Conservation (phyloP, 208 protist species). For the Leishmania tropica region DNA sequence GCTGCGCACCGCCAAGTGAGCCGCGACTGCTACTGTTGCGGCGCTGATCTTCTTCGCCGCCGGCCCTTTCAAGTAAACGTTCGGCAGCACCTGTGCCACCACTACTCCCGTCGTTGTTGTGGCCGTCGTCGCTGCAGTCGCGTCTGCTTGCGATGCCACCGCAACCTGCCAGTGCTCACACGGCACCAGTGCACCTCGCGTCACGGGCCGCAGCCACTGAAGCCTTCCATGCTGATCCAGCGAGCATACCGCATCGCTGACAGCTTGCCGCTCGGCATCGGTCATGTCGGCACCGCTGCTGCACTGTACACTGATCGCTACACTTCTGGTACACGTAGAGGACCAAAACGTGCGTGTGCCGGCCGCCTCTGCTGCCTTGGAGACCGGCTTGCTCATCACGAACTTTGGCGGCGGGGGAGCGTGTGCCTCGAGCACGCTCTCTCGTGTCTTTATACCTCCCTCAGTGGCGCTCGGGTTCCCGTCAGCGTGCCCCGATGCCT, state of each 20-base stretch:
- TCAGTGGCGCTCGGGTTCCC: not conserved
- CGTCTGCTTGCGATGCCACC: slow-evolving; percentile 7
- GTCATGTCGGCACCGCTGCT: slow-evolving; percentile 26
- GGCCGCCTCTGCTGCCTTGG: slow-evolving; percentile 18
- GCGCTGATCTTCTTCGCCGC: slow-evolving; percentile 22
- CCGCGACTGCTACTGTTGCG: slow-evolving; percentile 28
- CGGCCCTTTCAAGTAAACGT: slow-evolving; percentile 17
- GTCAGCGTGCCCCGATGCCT: slow-evolving; percentile 29
- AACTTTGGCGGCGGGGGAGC: slow-evolving; percentile 72
- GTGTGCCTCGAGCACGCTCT: slow-evolving; percentile 52
- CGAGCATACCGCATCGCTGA: slow-evolving; percentile 26
- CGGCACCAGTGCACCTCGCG: slow-evolving; percentile 6
- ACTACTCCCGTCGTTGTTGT: slow-evolving; percentile 26
- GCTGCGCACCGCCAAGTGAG: slow-evolving; percentile 41
- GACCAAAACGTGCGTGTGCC: slow-evolving; percentile 15
- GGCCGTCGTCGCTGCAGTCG: not conserved
- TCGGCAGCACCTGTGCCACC: slow-evolving; percentile 21
- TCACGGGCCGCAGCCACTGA: slow-evolving; percentile 30
- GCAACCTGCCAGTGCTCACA: slow-evolving; percentile 33
- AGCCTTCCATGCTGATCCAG: slow-evolving; percentile 31
- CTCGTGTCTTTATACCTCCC: slow-evolving; percentile 20
- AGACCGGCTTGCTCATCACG: slow-evolving; percentile 71
- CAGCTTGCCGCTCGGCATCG: slow-evolving; percentile 19
- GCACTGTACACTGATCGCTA: slow-evolving; percentile 14
- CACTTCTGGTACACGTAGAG: not conserved